These are phyloP conservation scores for Bassia scoparia DNA, from an alignment of 148 eudicot genomes.

Conservation along the genomic window DNA sequence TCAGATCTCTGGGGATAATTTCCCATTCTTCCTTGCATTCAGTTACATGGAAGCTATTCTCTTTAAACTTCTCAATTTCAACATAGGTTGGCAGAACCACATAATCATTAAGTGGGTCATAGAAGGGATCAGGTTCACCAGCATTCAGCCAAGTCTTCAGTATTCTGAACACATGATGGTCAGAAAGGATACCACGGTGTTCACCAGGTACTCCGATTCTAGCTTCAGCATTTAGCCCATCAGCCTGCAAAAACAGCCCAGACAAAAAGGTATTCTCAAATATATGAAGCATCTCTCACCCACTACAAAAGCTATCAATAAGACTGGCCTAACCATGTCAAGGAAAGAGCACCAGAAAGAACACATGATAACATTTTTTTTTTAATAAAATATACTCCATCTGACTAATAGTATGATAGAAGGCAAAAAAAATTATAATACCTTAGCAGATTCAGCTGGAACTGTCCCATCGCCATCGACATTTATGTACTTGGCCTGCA, in stretches of 20 bases:
- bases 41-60: slow-evolving; percentile 44
- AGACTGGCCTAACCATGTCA: not conserved
- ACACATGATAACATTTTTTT: not conserved
- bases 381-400: too few species aligned
- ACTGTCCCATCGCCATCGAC: slow-evolving; percentile 99
- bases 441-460: slow-evolving; percentile 94
- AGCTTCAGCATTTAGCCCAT: slow-evolving; percentile 96
- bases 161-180: slow-evolving; percentile 79
- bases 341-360: not conserved
- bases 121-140: slow-evolving; percentile 81
- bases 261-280: not conserved
- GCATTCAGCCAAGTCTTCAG: slow-evolving; percentile 84
- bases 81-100: slow-evolving; percentile 80
- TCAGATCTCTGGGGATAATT: slow-evolving; percentile 25
- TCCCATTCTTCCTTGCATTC: slow-evolving; percentile 85
- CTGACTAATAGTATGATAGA: too few species aligned
- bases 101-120: slow-evolving; percentile 83
- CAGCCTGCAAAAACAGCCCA: slow-evolving; percentile 50
- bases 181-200: slow-evolving; percentile 86
- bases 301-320: not conserved
- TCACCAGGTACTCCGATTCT: slow-evolving; percentile 93
- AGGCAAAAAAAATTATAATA: slow-evolving; percentile 21
- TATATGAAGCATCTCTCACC: not conserved
- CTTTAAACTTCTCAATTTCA: slow-evolving; percentile 53
- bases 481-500: slow-evolving; percentile 54